Base-by-base conservation (phyloP, 139 green algal species). In the Chlamydomonas asymmetrica region DNA sequence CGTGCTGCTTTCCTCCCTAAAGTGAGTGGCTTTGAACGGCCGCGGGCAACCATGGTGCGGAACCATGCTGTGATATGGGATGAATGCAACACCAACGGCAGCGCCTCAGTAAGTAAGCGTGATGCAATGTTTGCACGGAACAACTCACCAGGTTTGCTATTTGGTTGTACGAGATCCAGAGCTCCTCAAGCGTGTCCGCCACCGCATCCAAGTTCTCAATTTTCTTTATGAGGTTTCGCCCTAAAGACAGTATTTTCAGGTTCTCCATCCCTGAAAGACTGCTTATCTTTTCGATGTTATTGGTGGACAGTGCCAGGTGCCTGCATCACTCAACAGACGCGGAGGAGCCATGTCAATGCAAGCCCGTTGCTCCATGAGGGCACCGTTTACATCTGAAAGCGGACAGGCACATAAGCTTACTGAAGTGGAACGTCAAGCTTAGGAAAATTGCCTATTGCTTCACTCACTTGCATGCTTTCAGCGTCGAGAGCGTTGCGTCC, bases 101-200 rank as follows among this genome's bases (percentile, higher is more conserved):
- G 13, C 13, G 13, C 45, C 13, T 52, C 13, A 10, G 45, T 13
- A 25, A 25, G 13, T 16, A 52, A 10, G 45, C 13, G 29, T 43
- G 13, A 67, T 67, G 35, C 29, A 67, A 49, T 23, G 8, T 48
- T 43, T 9, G 29, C 50, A 62, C 22, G 29, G 13, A 52, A 41
- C 29, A 73, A 57, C 84, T 84, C 45, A 94, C 91, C 84, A 98
- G 84, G 54, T 85, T 92, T 25, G 95, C 88, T n/a, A 98, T 83
- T 3, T 85, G 56, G 81, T 98, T 98, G 88, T 98, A 98, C 0
- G 87, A 95, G 31, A 98, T 82, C 94, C 95, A 98, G 23, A 98
- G 88, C 88, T 98, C 89, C 64, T 95, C 84, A 48, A 98, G 82
- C 2, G 93, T 97, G 37, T 92, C 89, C 37, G 90, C 82, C 35